These are phyloP conservation scores for Rutstroemia sp. DNA, from an alignment of 2,329 filamentous ascomycete species.

Conservation along the genomic window DNA sequence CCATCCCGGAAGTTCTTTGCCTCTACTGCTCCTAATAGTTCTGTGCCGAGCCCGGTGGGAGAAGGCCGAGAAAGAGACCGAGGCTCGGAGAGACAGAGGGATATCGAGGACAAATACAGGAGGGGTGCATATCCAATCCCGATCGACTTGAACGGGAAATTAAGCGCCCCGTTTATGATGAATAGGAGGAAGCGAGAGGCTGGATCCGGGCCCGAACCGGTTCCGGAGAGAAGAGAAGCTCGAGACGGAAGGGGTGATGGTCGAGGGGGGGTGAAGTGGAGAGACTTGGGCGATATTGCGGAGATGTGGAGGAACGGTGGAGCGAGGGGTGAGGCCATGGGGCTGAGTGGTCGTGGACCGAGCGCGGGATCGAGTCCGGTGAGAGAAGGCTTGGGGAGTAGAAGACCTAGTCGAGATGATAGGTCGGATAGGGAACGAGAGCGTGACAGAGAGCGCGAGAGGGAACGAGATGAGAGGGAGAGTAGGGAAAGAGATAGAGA, in stretches of 20 bases:
- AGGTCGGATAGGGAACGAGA: slow-evolving; percentile 9
- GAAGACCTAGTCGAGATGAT: slow-evolving; percentile 13
- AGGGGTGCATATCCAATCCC: slow-evolving; percentile 20
- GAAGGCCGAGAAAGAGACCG: slow-evolving; percentile 21
- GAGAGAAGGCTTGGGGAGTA: slow-evolving; percentile 10
- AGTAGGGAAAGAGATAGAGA: slow-evolving; percentile 10
- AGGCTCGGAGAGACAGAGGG: slow-evolving; percentile 18
- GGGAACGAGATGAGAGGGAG: not conserved
- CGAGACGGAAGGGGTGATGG: not conserved
- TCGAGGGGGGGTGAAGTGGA: slow-evolving; percentile 9
- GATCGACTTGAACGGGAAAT: slow-evolving; percentile 24
- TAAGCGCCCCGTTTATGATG: slow-evolving; percentile 25
- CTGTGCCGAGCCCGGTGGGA: slow-evolving; percentile 2
- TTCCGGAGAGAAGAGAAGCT: slow-evolving; percentile 30
- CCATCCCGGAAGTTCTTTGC: slow-evolving; percentile 7
- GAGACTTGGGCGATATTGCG: slow-evolving; percentile 6
- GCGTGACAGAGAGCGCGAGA: slow-evolving; percentile 4
- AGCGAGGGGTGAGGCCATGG: slow-evolving; percentile 7
- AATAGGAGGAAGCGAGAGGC: slow-evolving; percentile 27
- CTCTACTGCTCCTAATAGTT: not conserved
- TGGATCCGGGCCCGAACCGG: not conserved
- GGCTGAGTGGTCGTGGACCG: slow-evolving; percentile 6
- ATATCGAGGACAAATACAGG: slow-evolving; percentile 18
- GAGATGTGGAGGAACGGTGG: slow-evolving; percentile 13
- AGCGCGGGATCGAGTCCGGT: slow-evolving; percentile 10